These are phyloP conservation scores for Alternaria sp. DNA, from an alignment of 2,329 filamentous ascomycete genomes.

Conservation along the genomic window DNA sequence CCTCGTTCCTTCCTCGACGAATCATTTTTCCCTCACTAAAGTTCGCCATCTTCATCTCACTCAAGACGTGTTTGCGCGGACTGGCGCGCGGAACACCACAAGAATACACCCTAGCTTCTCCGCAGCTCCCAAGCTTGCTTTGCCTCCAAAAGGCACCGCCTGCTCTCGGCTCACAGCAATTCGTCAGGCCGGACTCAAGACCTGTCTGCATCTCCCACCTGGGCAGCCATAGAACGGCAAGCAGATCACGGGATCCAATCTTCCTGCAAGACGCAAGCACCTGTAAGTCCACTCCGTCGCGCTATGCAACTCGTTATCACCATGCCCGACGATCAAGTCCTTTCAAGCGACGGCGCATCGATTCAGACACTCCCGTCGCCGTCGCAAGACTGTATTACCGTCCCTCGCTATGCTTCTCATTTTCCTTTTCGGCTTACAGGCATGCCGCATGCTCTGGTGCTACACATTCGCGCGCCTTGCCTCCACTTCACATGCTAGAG, in stretches of 20 bases:
- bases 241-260: conserved; percentile 42
- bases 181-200: conserved; percentile 20
- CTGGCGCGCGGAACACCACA: not conserved
- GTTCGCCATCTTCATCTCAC: no score
- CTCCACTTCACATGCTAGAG: conserved; percentile 31
- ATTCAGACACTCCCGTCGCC: not conserved
- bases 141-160: not conserved
- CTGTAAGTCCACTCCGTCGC: conserved; percentile 5
- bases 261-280: conserved; percentile 37
- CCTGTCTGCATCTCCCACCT: conserved; percentile 3
- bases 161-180: conserved; percentile 14
- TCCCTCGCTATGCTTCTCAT: not conserved
- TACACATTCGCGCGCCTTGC: conserved; percentile 7
- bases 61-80: no score
- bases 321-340: not conserved
- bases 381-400: not conserved
- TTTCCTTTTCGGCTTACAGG: not conserved
- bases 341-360: not conserved
- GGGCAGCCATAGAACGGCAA: no score
- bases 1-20: no score
- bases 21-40: no score
- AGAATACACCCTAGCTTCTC: not conserved
- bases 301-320: not conserved
- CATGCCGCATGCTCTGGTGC: not conserved
- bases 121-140: not conserved